These are phyloP conservation scores for Adansonia rubrostipa DNA, from an alignment of 441 rosid species.

Conservation along the genomic window DNA sequence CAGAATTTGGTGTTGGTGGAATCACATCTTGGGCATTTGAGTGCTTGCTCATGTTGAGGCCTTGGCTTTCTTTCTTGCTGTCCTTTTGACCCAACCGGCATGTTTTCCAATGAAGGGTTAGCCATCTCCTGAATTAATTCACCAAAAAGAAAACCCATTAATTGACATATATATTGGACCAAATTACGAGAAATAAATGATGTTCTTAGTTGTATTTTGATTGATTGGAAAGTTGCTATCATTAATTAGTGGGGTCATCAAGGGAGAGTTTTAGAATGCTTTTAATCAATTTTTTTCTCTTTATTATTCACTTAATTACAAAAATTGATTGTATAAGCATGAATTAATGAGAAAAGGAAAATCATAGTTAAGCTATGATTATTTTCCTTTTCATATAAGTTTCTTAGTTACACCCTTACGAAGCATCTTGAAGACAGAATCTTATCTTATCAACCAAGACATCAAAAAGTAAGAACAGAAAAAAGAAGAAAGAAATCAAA, in stretches of 20 bases:
- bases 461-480: neutral
- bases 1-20: slow-evolving; percentile 93
- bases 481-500: neutral
- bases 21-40: slow-evolving; percentile 86
- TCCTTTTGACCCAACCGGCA: slow-evolving; percentile 51
- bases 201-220: neutral
- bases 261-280: neutral
- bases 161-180: neutral
- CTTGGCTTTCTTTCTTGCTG: slow-evolving; percentile 61
- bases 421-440: neutral
- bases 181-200: neutral
- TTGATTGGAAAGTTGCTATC: neutral
- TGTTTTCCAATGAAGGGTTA: slow-evolving; percentile 54
- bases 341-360: neutral
- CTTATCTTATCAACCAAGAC: neutral
- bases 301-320: neutral
- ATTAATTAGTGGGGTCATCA: neutral
- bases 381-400: neutral
- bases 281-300: neutral
- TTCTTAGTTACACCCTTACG: neutral
- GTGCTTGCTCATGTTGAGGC: slow-evolving; percentile 78
- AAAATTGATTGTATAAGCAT: neutral
- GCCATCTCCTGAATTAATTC: slow-evolving; percentile 47
- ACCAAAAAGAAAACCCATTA: neutral
- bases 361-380: neutral